A percentile compares a stretch with the other conserved stretches of the same genome.
Evolutionary conservation across 345 rosid species (phyloP).

Genomic region (Geranium brycei): DNA sequence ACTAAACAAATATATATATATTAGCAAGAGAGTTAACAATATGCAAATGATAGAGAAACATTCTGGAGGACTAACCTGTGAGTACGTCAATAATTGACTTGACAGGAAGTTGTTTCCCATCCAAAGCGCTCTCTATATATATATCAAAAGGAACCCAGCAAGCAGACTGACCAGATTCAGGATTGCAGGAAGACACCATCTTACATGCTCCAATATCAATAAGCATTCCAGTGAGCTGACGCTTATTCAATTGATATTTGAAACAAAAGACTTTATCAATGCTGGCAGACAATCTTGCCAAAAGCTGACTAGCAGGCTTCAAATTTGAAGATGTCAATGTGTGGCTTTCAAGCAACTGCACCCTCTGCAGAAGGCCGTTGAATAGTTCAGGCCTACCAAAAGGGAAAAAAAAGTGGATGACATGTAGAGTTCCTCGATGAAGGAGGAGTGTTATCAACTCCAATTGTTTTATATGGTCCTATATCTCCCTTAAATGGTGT

Average conservation of each 20-base stretch:
- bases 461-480: no score
- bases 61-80: conserved; percentile 20
- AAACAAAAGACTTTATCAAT: conserved; percentile 19
- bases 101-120: conserved; percentile 39
- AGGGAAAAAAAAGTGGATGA: conserved; percentile 3
- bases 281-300: conserved; percentile 29
- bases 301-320: conserved; percentile 19
- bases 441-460: no score
- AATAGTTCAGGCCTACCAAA: conserved; percentile 38
- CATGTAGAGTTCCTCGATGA: no score
- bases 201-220: conserved; percentile 21
- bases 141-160: conserved; percentile 54
- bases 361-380: conserved; percentile 35
- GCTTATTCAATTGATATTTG: conserved; percentile 25
- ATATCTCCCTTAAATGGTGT: no score
- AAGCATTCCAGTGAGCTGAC: conserved; percentile 23
- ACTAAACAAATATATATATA: not conserved
- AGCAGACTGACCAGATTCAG: conserved; percentile 25
- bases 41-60: not conserved
- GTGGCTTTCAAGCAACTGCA: conserved; percentile 27
- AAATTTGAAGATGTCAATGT: conserved; percentile 20
- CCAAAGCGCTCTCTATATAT: conserved; percentile 50
- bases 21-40: not conserved
- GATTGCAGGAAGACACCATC: conserved; percentile 19
- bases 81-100: conserved; percentile 32